These are phyloP conservation scores for Thuidium tamariscinum DNA, from an alignment of 225 moss, liverwort and hornwort genomes.

Conservation along the genomic window DNA sequence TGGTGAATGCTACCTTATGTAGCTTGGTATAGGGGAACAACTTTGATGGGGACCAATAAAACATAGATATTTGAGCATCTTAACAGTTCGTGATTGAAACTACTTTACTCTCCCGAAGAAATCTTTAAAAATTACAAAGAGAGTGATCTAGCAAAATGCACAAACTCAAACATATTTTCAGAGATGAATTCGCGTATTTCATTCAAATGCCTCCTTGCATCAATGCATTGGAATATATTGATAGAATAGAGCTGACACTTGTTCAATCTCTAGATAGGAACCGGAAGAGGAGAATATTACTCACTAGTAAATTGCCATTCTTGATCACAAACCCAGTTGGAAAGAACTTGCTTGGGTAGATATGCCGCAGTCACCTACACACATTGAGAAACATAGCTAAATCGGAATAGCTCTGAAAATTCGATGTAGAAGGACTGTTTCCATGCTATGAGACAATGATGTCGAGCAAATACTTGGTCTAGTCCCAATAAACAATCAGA, in stretches of 20 bases:
- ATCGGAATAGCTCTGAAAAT: background rate
- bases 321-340: background rate
- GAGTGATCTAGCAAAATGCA: background rate
- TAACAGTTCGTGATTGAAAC: background rate
- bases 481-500: background rate
- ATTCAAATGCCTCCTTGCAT: background rate
- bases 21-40: background rate
- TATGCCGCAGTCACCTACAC: background rate
- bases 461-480: background rate
- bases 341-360: background rate
- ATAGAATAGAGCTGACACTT: background rate
- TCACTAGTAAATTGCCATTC: conserved; percentile 55
- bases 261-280: background rate
- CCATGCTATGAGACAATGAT: background rate
- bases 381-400: background rate
- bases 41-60: background rate
- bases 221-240: background rate
- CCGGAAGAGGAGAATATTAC: background rate
- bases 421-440: background rate
- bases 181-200: background rate
- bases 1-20: background rate
- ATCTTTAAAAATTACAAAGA: background rate
- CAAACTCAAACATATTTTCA: background rate
- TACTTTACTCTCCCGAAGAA: background rate
- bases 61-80: background rate